These are phyloP conservation scores for Ulota crispa DNA, from an alignment of 225 moss, liverwort and hornwort species.

Conservation along the genomic window DNA sequence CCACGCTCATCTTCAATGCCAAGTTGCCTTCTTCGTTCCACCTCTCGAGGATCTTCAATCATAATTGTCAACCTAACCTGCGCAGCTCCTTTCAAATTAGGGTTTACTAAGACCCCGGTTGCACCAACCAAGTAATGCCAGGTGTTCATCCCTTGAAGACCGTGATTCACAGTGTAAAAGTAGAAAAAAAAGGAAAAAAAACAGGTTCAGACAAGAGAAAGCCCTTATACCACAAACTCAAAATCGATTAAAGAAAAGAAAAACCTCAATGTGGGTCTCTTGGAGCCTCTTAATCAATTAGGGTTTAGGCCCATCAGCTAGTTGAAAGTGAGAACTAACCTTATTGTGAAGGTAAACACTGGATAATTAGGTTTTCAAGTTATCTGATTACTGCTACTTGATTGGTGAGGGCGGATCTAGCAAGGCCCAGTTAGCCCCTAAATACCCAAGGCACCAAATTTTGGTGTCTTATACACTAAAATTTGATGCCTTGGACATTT, in stretches of 20 bases:
- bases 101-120: not conserved
- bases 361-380: not conserved
- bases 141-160: not conserved
- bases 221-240: not conserved
- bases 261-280: not conserved
- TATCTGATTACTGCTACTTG: not conserved
- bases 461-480: too few relatives aligned
- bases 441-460: too few relatives aligned
- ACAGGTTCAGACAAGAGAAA: not conserved
- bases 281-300: not conserved
- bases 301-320: not conserved
- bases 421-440: not conserved
- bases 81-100: constrained; percentile 25
- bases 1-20: constrained; percentile 97
- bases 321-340: not conserved
- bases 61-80: constrained; percentile 91
- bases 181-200: not conserved
- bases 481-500: too few relatives aligned
- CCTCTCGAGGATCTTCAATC: constrained; percentile 98
- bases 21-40: constrained; percentile 76
- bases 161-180: not conserved
- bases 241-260: not conserved
- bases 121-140: not conserved
- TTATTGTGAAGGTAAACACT: not conserved
- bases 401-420: not conserved